Conservation (phyloP, 352 stramenopile genomes). For the Phytophthora megakarya region DNA sequence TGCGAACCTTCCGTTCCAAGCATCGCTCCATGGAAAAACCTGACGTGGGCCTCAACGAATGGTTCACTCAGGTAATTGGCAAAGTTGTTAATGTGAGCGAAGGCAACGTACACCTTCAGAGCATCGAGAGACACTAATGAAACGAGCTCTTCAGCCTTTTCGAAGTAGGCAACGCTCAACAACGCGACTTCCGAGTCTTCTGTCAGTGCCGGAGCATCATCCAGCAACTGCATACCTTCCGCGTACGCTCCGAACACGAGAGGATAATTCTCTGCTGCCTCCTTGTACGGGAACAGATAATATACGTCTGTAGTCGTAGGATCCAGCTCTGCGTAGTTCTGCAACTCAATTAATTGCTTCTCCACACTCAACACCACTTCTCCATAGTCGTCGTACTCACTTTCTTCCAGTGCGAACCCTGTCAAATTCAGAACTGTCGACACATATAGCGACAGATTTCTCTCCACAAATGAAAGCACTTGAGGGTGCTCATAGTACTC, state of each 20-base stretch:
- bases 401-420: conserved; percentile 31
- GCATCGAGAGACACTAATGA: conserved; percentile 37
- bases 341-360: conserved; percentile 39
- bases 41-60: conserved; percentile 87
- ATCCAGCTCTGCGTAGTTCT: conserved; percentile 31
- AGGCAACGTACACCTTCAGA: conserved; percentile 57
- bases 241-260: conserved; percentile 61
- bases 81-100: conserved; percentile 44
- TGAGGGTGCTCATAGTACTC: conserved; percentile 88
- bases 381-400: conserved; percentile 32
- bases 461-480: conserved; percentile 41
- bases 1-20: conserved; percentile 64
- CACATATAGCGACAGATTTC: conserved; percentile 42
- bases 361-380: conserved; percentile 30
- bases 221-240: conserved; percentile 45
- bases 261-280: conserved; percentile 50
- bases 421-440: conserved; percentile 44
- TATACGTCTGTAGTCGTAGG: conserved; percentile 44
- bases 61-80: conserved; percentile 43
- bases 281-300: conserved; percentile 75
- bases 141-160: conserved; percentile 47
- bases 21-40: conserved; percentile 84
- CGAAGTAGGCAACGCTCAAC: conserved; percentile 54
- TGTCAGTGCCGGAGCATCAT: conserved; percentile 39
- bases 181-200: conserved; percentile 52